These are phyloP conservation scores for Fusarium sp. DNA, from an alignment of 2,329 filamentous ascomycete genomes.

Conservation along the genomic window DNA sequence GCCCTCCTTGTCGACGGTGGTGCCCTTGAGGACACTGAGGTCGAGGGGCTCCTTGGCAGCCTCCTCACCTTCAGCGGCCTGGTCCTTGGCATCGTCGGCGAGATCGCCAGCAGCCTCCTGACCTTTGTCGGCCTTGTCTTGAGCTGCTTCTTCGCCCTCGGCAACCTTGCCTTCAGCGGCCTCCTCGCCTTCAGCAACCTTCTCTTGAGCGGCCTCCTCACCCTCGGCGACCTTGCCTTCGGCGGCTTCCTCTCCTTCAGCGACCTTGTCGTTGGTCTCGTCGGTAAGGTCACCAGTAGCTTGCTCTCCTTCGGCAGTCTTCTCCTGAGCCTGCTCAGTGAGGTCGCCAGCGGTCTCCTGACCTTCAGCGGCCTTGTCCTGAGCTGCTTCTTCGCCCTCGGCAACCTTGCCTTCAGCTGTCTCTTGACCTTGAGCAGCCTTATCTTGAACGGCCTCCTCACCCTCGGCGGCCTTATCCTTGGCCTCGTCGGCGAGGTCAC, in stretches of 20 bases:
- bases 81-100: conserved; percentile 11
- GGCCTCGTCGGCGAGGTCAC: conserved; percentile 35
- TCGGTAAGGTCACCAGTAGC: neutral
- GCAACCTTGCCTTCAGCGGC: conserved; percentile 6
- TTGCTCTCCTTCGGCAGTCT: conserved; percentile 7
- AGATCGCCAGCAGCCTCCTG: conserved; percentile 5
- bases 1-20: conserved; percentile 58
- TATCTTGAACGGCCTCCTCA: conserved; percentile 10
- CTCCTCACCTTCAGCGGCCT: conserved; percentile 25
- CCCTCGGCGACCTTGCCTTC: conserved; percentile 8
- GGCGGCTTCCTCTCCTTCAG: conserved; percentile 7
- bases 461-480: conserved; percentile 6
- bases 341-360: neutral
- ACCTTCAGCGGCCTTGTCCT: neutral
- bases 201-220: neutral
- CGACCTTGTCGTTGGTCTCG: conserved; percentile 15
- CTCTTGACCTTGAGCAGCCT: conserved; percentile 12
- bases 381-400: conserved; percentile 1
- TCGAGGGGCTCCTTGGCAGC: conserved; percentile 30
- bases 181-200: conserved; percentile 4
- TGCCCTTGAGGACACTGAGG: conserved; percentile 33
- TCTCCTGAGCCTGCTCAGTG: neutral
- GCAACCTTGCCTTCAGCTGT: conserved; percentile 25
- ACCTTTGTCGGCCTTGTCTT: conserved; percentile 3
- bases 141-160: conserved; percentile 6